phyloP scores from a whole-genome alignment of 192 early-diverging fungal genomes.

The Linnemannia hyalina region DNA sequence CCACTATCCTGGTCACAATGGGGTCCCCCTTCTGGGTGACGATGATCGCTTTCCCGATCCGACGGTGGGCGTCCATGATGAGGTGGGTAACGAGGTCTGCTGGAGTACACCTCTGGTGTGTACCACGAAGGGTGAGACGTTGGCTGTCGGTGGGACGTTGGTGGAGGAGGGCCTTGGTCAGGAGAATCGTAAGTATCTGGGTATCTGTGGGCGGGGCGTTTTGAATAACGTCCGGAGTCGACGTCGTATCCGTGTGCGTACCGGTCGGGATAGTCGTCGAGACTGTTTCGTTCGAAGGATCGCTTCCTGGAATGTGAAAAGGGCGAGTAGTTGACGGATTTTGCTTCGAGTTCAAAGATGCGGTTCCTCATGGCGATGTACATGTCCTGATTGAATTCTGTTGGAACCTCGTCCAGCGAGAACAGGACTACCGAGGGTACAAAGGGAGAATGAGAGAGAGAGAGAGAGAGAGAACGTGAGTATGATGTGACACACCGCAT shows the following conservation, averaged over 20 bases:
- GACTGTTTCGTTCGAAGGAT: conserved; percentile 18
- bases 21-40: background rate
- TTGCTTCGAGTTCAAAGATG: conserved; percentile 49
- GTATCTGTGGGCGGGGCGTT: conserved; percentile 15
- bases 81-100: conserved; percentile 7
- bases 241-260: conserved; percentile 8
- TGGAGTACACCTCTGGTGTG: conserved; percentile 39
- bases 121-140: conserved; percentile 51
- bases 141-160: conserved; percentile 4
- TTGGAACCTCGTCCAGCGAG: conserved; percentile 43
- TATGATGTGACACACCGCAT: background rate
- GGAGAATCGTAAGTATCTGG: background rate
- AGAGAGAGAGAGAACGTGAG: background rate
- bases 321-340: conserved; percentile 41
- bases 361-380: conserved; percentile 51
- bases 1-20: conserved; percentile 1
- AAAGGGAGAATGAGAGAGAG: background rate
- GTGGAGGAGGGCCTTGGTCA: background rate
- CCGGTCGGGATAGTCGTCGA: conserved; percentile 23
- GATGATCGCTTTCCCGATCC: conserved; percentile 19
- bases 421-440: conserved; percentile 25
- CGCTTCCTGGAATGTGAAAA: conserved; percentile 33
- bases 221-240: conserved; percentile 14
- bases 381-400: conserved; percentile 43
- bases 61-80: background rate